Evolutionary conservation across 78 protist species (phyloP), one percentile per base, ranked within the genome.

Genomic region (Dictyostelium citrinum): DNA sequence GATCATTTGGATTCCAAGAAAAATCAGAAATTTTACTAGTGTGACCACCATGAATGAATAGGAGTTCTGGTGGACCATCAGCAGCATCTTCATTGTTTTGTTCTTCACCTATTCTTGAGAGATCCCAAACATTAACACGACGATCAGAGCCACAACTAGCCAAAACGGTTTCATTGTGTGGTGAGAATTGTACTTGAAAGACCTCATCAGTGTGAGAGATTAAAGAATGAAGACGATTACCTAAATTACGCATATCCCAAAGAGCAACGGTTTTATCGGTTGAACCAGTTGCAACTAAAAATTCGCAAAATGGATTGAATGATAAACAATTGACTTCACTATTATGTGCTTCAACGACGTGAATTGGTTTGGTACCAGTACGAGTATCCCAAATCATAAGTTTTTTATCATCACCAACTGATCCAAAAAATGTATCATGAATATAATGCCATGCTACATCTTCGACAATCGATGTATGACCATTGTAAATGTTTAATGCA

Each of bases 11-110:
- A 81, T 96, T 96, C 99, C 99, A 99, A 6, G 91, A 35, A 70
- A 99, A 96, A 86, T 98, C 99, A 17, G 96, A 76, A 22, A 98
- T 90, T 71, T 91, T 91, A 43, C 83, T 45, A 0, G 99, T 99
- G 95, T 99, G 99, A 9, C 99, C 99, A 22, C 98, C 99, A 76
- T 99, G 99, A 58, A 99, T 86, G 83, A 98, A 99, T 90, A 98
- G 31, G 1, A 98, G 95, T 91, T 98, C 99, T 0, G 99, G 99
- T 2, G 99, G 99, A 31, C 99, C 99, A 61, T 98, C 99, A 43
- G 96, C 95, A 35, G 99, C 97, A 43, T 98, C 99, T 81, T 98
- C 99, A 22, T 90, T 83, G 11, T 96, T 74, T 67, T 98, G 99
- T 74, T 97, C 98, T 11, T 79, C 94, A 27, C 99, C 99, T 27